Evolutionary conservation across 495 filamentous ascomycete genomes (phyloP).

Genomic region (Parathielavia hyrcaniae): DNA sequence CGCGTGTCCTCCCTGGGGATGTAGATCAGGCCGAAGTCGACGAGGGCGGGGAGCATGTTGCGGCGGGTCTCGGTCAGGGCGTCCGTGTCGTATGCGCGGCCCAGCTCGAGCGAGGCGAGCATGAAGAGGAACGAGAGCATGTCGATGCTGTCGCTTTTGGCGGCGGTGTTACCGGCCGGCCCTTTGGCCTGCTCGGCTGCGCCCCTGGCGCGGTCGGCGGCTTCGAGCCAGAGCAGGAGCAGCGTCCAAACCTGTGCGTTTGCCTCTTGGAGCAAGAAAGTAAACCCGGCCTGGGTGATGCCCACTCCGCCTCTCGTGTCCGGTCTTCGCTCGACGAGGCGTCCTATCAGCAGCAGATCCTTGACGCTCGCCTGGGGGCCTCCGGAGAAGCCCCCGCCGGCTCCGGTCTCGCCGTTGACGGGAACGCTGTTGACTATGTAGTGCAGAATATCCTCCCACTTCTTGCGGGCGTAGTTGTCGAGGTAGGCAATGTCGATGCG

Average conservation of each 20-base stretch:
- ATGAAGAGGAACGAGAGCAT: slow-evolving; percentile 94
- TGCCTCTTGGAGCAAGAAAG: slow-evolving; percentile 87
- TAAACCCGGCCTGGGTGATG: slow-evolving; percentile 89
- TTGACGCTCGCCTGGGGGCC: slow-evolving; percentile 73
- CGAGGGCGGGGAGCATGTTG: slow-evolving; percentile 77
- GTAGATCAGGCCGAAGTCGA: slow-evolving; percentile 87
- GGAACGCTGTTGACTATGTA: slow-evolving; percentile 71
- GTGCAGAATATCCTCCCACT: slow-evolving; percentile 93
- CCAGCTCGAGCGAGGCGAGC: slow-evolving; percentile 87
- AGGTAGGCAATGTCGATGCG: slow-evolving; percentile 60
- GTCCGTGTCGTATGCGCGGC: slow-evolving; percentile 75
- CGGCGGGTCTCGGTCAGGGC: slow-evolving; percentile 71
- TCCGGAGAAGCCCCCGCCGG: slow-evolving; percentile 28
- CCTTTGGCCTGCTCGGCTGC: slow-evolving; percentile 27
- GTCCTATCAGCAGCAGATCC: slow-evolving; percentile 66
- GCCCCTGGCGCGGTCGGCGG: slow-evolving; percentile 51
- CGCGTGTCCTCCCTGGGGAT: slow-evolving; percentile 44
- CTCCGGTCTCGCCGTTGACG: slow-evolving; percentile 25
- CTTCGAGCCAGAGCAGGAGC: slow-evolving; percentile 85
- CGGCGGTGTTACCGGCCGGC: neutral
- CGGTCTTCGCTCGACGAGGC: slow-evolving; percentile 63
- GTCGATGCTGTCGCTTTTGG: slow-evolving; percentile 80
- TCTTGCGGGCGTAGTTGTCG: slow-evolving; percentile 77
- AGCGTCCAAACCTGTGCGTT: slow-evolving; percentile 97
- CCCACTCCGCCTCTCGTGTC: slow-evolving; percentile 46